Evolutionary conservation across 306 rosid genomes (phyloP).

Genomic region (Rosa persica): DNA sequence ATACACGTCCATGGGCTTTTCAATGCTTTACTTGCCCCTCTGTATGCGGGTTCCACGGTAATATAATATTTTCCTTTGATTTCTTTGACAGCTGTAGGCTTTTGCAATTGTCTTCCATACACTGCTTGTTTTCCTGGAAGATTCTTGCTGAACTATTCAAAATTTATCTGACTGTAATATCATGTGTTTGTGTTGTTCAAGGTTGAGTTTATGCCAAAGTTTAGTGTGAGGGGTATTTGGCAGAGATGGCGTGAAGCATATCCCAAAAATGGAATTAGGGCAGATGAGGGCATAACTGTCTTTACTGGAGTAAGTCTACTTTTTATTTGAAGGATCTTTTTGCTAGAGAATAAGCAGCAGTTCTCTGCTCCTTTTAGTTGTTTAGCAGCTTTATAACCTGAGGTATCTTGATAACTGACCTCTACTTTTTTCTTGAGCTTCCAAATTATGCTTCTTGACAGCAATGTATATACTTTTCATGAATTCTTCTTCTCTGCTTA

Average conservation of each 20-base stretch:
- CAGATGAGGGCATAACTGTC: conserved; percentile 60
- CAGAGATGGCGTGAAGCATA: conserved; percentile 92
- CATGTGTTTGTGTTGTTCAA: conserved; percentile 42
- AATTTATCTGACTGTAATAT: conserved; percentile 22
- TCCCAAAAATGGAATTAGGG: conserved; percentile 58
- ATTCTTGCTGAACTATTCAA: conserved; percentile 17
- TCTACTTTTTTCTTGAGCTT: not conserved
- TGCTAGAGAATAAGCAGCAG: conserved; percentile 13
- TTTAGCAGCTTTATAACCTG: not conserved
- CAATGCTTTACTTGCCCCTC: conserved; percentile 88
- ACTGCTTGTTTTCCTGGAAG: conserved; percentile 2
- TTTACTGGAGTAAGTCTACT: conserved; percentile 85
- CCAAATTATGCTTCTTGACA: not conserved
- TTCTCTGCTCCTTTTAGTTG: conserved; percentile 21
- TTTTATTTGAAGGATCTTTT: conserved; percentile 15
- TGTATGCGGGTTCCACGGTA: conserved; percentile 88
- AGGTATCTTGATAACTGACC: not conserved
- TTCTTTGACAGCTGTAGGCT: conserved; percentile 8
- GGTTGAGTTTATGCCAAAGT: conserved; percentile 97
- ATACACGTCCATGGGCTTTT: conserved; percentile 95
- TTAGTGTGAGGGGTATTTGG: conserved; percentile 93
- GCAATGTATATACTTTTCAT: not conserved
- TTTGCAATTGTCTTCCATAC: not conserved
- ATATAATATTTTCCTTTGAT: conserved; percentile 12
- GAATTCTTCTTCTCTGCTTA: not conserved